A percentile compares a stretch with the other conserved stretches of the same genome.
phyloP scores from a whole-genome alignment of 2,329 filamentous ascomycete genomes.

The Ilyonectria destructans region DNA sequence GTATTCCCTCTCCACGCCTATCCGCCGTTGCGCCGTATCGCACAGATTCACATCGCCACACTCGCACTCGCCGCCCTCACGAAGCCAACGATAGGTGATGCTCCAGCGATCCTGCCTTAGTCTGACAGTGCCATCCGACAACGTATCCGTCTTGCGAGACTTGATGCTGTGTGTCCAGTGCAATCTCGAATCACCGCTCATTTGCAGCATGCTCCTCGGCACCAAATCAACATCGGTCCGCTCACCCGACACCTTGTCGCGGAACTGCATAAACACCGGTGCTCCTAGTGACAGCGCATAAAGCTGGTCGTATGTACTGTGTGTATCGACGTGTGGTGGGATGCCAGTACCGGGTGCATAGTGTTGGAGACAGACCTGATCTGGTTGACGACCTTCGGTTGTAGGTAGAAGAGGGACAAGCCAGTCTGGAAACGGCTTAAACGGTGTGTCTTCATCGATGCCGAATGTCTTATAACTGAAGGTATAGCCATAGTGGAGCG shows the following conservation, averaged over 20 bases:
- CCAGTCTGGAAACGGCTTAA: constrained; percentile 67
- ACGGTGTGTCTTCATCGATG: constrained; percentile 66
- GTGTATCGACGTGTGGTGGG: constrained; percentile 74
- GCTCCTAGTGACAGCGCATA: constrained; percentile 63
- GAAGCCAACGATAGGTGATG: constrained; percentile 70
- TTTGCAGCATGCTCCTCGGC: constrained; percentile 67
- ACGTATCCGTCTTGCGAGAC: constrained; percentile 66
- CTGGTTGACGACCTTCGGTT: constrained; percentile 62
- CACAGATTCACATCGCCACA: constrained; percentile 67
- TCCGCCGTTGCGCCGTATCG: constrained; percentile 65
- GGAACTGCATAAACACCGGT: constrained; percentile 63
- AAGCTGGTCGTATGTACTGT: constrained; percentile 63
- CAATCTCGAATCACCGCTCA: constrained; percentile 65
- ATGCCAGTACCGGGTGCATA: constrained; percentile 74
- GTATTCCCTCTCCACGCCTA: constrained; percentile 66
- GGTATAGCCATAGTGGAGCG: constrained; percentile 71
- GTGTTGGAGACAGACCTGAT: constrained; percentile 74
- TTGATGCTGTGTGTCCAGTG: constrained; percentile 72
- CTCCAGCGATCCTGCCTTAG: constrained; percentile 66
- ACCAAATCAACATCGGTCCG: constrained; percentile 63
- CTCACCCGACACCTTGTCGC: constrained; percentile 46
- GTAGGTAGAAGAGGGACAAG: constrained; percentile 64
- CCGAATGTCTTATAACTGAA: constrained; percentile 74
- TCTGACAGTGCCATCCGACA: constrained; percentile 63
- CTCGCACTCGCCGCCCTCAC: constrained; percentile 63